Evolutionary conservation across 2,329 filamentous ascomycete species (phyloP), one percentile per base, ranked within the genome.

Genomic region (Cladophialophora carrionii): DNA sequence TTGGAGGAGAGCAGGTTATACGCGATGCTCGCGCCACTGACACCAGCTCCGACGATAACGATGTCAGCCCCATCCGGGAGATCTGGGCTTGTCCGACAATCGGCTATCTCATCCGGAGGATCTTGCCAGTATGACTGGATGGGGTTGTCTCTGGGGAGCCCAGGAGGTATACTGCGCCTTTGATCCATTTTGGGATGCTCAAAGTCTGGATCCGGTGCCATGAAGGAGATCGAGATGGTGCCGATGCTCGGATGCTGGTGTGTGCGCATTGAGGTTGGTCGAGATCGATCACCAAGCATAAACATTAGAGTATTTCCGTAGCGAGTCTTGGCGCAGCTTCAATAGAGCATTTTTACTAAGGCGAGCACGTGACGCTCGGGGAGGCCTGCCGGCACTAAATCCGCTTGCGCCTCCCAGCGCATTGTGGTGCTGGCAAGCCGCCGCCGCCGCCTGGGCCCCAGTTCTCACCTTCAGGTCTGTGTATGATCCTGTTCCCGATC

Each of bases 21-120:
- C 7, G 75, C 76, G 29, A 78, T 70, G 51, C 70, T 71, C 12
- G 76, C 74, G 43, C 77, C 78, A 22, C 75, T 74, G 55, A 79
- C 76, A 1, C 78, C 78, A 12, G 76, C 76, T n/a, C 78, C 78
- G 34, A 79, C 73, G 46, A 79, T 75, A 34, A 72, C 74, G 26
- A 77, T 66, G 64, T 78, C 76, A 8, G 71, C 72, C 2, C 66
- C 67, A 22, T 67, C 20, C 1, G 75, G 75, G 2, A 76, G 63
- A 20, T 73, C 60, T 10, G 65, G 20, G 2, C 63, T 59, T 20
- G 68, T 67, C 12, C 71, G 66, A 2, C 41, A 53, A 3, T 71
- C 66, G 14, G 71, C 62, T 12, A 77, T 72, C 1, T 70, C 62
- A 68, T 76, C 73, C 0, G 71, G 70, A 0, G 67, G 58, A 58